Percentiles rank a stretch among this genome's conserved stretches.
Conservation (phyloP, 2,329 filamentous ascomycete species). For the Xylaria sp. region DNA sequence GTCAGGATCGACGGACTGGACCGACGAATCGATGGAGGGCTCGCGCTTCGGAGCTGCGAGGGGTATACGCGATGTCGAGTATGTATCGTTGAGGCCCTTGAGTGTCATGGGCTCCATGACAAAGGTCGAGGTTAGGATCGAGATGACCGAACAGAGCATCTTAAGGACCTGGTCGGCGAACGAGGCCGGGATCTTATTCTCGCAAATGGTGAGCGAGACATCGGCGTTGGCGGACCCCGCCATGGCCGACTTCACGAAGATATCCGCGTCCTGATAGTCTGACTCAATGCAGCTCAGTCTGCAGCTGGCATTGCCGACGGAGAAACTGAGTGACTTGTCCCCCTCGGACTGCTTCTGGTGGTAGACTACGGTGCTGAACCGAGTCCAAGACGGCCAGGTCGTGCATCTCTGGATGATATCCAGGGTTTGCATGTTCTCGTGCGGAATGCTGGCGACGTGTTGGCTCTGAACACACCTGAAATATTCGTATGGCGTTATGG, state of each 20-base stretch:
- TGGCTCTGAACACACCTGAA: conserved; percentile 54
- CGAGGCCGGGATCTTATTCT: conserved; percentile 44
- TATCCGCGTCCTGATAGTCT: conserved; percentile 46
- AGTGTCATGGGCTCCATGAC: conserved; percentile 51
- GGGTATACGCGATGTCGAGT: conserved; percentile 46
- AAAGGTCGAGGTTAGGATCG: conserved; percentile 49
- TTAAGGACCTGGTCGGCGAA: conserved; percentile 50
- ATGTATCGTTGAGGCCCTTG: conserved; percentile 45
- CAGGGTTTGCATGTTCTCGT: conserved; percentile 54
- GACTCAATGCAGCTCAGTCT: conserved; percentile 47
- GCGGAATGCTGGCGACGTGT: conserved; percentile 49
- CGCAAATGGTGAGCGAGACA: conserved; percentile 50
- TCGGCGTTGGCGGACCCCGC: conserved; percentile 42
- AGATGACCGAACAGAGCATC: conserved; percentile 50
- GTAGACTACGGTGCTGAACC: conserved; percentile 58
- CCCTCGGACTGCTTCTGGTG: conserved; percentile 49
- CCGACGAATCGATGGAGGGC: conserved; percentile 24
- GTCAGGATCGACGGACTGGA: conserved; percentile 41
- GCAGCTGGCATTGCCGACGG: conserved; percentile 50
- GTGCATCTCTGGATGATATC: conserved; percentile 59
- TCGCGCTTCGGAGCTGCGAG: conserved; percentile 37
- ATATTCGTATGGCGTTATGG: conserved; percentile 51
- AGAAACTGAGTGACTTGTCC: conserved; percentile 44
- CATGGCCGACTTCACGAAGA: conserved; percentile 48
- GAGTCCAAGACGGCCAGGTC: conserved; percentile 55